Conservation (phyloP, 768 basidiomycete genomes). For the Mycena venus region DNA sequence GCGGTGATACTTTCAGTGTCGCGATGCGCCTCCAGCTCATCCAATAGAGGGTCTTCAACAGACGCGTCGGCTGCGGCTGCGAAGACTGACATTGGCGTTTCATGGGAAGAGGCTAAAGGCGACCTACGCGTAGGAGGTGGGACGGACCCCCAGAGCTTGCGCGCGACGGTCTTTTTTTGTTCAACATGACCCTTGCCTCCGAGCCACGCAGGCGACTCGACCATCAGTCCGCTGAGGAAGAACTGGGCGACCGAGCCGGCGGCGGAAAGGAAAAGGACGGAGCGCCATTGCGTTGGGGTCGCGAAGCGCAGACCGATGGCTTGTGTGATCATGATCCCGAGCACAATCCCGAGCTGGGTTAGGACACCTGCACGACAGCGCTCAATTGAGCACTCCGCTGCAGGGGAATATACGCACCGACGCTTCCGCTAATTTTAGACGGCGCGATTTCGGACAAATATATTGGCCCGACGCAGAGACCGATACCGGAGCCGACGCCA, state of each 20-base stretch:
- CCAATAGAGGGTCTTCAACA: slow-evolving; percentile 60
- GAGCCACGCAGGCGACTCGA: slow-evolving; percentile 84
- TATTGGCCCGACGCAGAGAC: slow-evolving; percentile 85
- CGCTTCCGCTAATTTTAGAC: slow-evolving; percentile 75
- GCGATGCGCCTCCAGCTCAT: slow-evolving; percentile 44
- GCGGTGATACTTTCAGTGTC: slow-evolving; percentile 40
- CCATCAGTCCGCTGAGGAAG: slow-evolving; percentile 63
- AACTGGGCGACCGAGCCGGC: slow-evolving; percentile 70
- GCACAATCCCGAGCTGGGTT: slow-evolving; percentile 85
- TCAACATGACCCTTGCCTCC: slow-evolving; percentile 60
- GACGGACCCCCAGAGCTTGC: slow-evolving; percentile 67
- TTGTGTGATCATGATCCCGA: slow-evolving; percentile 92
- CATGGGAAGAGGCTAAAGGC: neutral
- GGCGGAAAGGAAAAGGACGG: slow-evolving; percentile 75
- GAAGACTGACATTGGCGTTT: neutral
- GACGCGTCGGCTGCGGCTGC: slow-evolving; percentile 26
- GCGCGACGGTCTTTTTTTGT: slow-evolving; percentile 61
- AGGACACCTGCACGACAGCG: slow-evolving; percentile 78
- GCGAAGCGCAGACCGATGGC: slow-evolving; percentile 78
- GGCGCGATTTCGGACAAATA: slow-evolving; percentile 92
- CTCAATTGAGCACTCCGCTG: neutral
- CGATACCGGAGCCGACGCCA: slow-evolving; percentile 80
- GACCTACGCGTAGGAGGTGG: slow-evolving; percentile 44
- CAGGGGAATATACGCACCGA: slow-evolving; percentile 61
- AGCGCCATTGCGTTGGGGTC: slow-evolving; percentile 78